Percentiles rank a stretch among this genome's conserved stretches.
phyloP scores from a whole-genome alignment of 768 basidiomycete species.

The Coprinopsis strossmayeri region DNA sequence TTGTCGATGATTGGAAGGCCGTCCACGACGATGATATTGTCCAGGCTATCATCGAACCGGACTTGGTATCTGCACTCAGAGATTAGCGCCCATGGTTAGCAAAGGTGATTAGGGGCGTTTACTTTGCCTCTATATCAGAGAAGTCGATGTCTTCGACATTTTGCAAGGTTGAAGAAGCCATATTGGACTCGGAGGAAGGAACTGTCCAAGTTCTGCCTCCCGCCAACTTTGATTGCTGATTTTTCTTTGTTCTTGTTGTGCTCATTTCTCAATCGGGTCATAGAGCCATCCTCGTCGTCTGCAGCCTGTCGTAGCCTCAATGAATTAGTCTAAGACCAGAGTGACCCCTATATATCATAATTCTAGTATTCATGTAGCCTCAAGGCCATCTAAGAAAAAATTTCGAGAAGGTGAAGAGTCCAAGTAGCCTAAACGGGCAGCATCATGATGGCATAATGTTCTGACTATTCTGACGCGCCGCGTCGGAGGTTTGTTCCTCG shows the following conservation, averaged over 20 bases:
- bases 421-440: too few relatives aligned
- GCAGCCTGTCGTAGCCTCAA: background rate
- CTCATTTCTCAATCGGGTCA: background rate
- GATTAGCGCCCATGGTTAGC: constrained; percentile 2
- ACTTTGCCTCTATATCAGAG: constrained; percentile 87
- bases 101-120: constrained; percentile 15
- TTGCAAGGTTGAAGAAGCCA: constrained; percentile 37
- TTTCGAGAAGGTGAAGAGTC: too few relatives aligned
- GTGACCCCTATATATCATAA: too few relatives aligned
- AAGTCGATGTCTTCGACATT: constrained; percentile 74
- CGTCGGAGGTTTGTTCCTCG: background rate
- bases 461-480: background rate
- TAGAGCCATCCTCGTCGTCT: too few relatives aligned
- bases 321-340: too few relatives aligned
- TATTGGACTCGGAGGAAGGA: constrained; percentile 21
- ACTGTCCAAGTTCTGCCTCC: constrained; percentile 1
- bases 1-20: constrained; percentile 88
- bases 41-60: constrained; percentile 78
- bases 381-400: too few relatives aligned
- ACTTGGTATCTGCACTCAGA: constrained; percentile 65
- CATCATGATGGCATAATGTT: too few relatives aligned
- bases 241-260: constrained; percentile 16
- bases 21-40: constrained; percentile 89
- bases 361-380: too few relatives aligned
- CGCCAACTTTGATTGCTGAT: constrained; percentile 5